Percentiles rank a stretch among this genome's conserved stretches.
Evolutionary conservation across 352 stramenopile genomes (phyloP).

Genomic region (Phytophthora idaei): DNA sequence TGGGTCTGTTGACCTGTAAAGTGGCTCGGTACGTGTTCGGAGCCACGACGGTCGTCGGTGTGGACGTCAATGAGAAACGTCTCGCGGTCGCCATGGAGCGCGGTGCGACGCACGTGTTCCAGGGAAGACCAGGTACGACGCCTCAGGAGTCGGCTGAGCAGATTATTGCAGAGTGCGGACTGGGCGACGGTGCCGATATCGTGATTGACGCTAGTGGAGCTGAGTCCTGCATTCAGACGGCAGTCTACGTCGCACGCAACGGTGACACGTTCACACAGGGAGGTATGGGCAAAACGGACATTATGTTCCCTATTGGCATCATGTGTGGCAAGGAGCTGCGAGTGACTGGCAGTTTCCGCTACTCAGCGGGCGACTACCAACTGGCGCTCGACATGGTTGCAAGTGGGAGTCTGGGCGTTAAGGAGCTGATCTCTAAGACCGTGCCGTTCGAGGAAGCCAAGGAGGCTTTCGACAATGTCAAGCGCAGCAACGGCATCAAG

Average conservation of each 20-base stretch:
- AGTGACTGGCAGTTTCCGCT: slow-evolving; percentile 38
- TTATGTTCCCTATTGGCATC: slow-evolving; percentile 34
- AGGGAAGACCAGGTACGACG: slow-evolving; percentile 9
- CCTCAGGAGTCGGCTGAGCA: slow-evolving; percentile 24
- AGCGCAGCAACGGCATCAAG: slow-evolving; percentile 37
- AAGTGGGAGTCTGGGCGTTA: slow-evolving; percentile 29
- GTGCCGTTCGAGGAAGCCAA: slow-evolving; percentile 39
- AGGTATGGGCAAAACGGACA: slow-evolving; percentile 38
- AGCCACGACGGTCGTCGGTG: slow-evolving; percentile 27
- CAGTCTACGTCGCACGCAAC: slow-evolving; percentile 30
- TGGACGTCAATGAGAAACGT: slow-evolving; percentile 33
- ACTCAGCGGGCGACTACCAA: slow-evolving; percentile 35
- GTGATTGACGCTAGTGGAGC: slow-evolving; percentile 37
- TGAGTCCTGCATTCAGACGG: slow-evolving; percentile 35
- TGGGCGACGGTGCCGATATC: slow-evolving; percentile 33
- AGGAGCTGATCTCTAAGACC: slow-evolving; percentile 33
- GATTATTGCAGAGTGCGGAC: slow-evolving; percentile 23
- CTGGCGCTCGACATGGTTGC: slow-evolving; percentile 37
- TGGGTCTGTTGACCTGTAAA: slow-evolving; percentile 37
- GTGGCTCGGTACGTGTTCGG: slow-evolving; percentile 33
- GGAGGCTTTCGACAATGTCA: slow-evolving; percentile 39
- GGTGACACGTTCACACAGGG: slow-evolving; percentile 30
- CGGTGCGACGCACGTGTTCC: slow-evolving; percentile 35
- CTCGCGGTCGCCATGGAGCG: slow-evolving; percentile 30
- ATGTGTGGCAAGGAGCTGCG: slow-evolving; percentile 35